Conservation (phyloP, 2,329 filamentous ascomycete species). For the Beauveria bassiana region DNA sequence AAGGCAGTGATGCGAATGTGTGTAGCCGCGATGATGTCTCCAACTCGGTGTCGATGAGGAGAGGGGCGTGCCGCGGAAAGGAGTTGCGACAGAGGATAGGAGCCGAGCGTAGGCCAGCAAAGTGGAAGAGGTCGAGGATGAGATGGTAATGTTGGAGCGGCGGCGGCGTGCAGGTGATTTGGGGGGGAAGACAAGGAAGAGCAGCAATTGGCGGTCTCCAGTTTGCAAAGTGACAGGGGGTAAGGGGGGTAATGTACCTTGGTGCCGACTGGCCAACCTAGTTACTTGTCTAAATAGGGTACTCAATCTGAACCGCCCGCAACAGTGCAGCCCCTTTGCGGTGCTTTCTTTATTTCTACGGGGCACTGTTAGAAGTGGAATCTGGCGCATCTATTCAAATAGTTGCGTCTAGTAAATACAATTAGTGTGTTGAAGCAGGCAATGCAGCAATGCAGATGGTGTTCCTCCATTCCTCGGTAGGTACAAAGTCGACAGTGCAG, state of each 20-base stretch:
- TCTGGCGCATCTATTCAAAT: neutral
- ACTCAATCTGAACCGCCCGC: conserved; percentile 7
- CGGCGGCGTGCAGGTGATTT: neutral
- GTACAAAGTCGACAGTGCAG: no score
- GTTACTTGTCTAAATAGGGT: no score
- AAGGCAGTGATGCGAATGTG: no score
- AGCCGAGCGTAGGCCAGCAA: neutral
- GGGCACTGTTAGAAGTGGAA: neutral
- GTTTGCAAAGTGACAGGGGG: neutral
- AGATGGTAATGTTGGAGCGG: conserved; percentile 8
- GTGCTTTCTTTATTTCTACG: neutral
- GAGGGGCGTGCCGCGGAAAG: neutral
- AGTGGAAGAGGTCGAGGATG: conserved; percentile 2
- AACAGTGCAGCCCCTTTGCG: neutral
- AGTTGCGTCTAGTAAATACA: neutral
- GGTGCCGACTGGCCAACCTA: no score
- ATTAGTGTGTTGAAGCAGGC: neutral
- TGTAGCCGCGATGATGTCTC: neutral
- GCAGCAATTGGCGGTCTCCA: conserved; percentile 11
- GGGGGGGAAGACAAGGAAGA: neutral
- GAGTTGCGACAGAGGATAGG: conserved; percentile 1
- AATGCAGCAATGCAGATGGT: no score
- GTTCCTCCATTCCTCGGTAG: no score
- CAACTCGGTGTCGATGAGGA: neutral
- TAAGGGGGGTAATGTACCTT: neutral